Percentiles rank a stretch among this genome's conserved stretches.
Conservation (phyloP, 768 basidiomycete species). For the Exidia glandulosa region DNA sequence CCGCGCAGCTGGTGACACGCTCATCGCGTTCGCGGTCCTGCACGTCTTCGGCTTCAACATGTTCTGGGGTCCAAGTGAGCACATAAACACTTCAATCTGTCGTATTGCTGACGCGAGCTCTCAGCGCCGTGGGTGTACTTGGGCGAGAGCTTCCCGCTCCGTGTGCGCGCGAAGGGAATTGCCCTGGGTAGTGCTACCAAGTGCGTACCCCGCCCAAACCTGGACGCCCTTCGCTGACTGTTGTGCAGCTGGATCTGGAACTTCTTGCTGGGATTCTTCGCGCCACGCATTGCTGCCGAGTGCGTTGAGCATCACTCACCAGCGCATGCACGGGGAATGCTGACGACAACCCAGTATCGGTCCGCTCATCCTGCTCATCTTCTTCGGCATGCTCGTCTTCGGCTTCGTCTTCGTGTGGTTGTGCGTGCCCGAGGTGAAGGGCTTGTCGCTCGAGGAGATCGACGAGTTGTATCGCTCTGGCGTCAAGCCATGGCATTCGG, state of each 20-base stretch:
- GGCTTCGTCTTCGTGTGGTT: constrained; percentile 65
- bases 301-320: constrained; percentile 16
- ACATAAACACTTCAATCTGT: not conserved
- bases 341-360: constrained; percentile 36
- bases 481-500: constrained; percentile 55
- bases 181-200: constrained; percentile 57
- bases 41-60: constrained; percentile 62
- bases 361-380: constrained; percentile 64
- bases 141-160: constrained; percentile 72
- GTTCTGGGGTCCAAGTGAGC: constrained; percentile 59
- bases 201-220: constrained; percentile 23
- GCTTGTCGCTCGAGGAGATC: constrained; percentile 66
- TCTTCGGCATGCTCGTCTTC: constrained; percentile 62
- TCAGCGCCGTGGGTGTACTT: constrained; percentile 47
- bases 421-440: constrained; percentile 73
- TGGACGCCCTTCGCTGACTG: constrained; percentile 4
- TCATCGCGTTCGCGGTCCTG: constrained; percentile 69
- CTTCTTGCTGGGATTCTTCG: constrained; percentile 62
- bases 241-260: constrained; percentile 55
- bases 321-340: not conserved
- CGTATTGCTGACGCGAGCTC: not conserved
- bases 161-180: constrained; percentile 67
- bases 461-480: constrained; percentile 66
- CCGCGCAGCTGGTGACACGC: constrained; percentile 47
- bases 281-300: constrained; percentile 52